phyloP scores from a whole-genome alignment of 495 filamentous ascomycete genomes.

The Aspergillus indologenus region DNA sequence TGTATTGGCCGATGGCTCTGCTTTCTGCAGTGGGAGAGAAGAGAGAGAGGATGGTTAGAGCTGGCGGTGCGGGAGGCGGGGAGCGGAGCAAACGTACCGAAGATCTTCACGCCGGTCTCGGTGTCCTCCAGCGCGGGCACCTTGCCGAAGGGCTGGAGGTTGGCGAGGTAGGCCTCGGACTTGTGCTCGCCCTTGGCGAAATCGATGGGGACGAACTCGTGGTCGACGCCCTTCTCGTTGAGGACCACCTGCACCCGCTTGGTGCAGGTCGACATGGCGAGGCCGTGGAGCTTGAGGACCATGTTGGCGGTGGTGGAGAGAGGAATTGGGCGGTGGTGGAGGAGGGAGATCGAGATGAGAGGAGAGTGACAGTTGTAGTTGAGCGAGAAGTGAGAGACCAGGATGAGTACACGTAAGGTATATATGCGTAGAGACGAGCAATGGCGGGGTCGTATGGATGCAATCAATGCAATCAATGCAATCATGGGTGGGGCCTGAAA shows the following conservation, averaged over 20 bases:
- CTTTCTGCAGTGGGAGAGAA: background rate
- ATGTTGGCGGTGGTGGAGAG: background rate
- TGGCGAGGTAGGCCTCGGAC: background rate
- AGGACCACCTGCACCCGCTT: background rate
- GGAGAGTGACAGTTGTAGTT: background rate
- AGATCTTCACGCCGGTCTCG: conserved; percentile 1
- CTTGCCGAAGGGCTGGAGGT: conserved; percentile 1
- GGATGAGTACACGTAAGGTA: background rate
- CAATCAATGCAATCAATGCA: no score
- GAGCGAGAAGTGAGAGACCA: background rate
- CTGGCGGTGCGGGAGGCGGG: background rate
- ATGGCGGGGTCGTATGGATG: no score
- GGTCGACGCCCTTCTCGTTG: conserved; percentile 2
- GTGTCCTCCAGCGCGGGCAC: conserved; percentile 1
- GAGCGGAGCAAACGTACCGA: no score
- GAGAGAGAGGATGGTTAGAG: background rate
- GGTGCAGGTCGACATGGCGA: conserved; percentile 1
- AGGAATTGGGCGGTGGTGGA: background rate
- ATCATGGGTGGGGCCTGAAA: background rate
- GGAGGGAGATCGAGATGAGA: background rate
- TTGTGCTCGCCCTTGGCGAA: background rate
- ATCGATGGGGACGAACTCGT: background rate
- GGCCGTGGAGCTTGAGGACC: conserved; percentile 3
- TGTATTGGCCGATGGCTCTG: background rate
- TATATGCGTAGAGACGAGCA: no score